phyloP scores from a whole-genome alignment of 306 rosid genomes.

The Prunus armeniaca region DNA sequence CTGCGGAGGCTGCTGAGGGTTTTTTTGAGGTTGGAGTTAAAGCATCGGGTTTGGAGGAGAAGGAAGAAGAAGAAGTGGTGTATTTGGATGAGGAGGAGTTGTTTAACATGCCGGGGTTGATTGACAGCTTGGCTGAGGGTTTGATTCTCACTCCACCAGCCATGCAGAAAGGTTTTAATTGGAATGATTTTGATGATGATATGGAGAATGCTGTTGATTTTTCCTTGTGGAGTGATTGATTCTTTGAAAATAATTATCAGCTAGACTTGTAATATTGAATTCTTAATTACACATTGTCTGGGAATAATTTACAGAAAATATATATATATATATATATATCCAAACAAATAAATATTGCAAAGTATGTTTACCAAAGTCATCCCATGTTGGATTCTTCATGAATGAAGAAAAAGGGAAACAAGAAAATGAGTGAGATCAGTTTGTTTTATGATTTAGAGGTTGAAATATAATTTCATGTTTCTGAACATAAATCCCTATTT shows the following conservation, averaged over 20 bases:
- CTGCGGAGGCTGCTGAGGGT: conserved; percentile 26
- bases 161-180: conserved; percentile 35
- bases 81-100: conserved; percentile 44
- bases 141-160: conserved; percentile 43
- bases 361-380: too few relatives aligned
- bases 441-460: too few relatives aligned
- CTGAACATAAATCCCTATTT: too few relatives aligned
- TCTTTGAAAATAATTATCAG: neutral
- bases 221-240: conserved; percentile 30
- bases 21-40: neutral
- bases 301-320: too few relatives aligned
- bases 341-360: too few relatives aligned
- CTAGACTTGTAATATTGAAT: neutral
- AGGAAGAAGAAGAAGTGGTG: neutral
- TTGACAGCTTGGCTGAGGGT: conserved; percentile 48
- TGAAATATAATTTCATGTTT: too few relatives aligned
- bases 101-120: conserved; percentile 44
- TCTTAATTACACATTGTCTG: neutral
- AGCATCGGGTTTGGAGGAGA: neutral
- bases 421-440: too few relatives aligned
- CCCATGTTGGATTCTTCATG: too few relatives aligned
- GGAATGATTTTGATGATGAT: conserved; percentile 21
- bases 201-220: conserved; percentile 2
- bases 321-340: too few relatives aligned
- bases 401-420: too few relatives aligned